Evolutionary conservation across 495 filamentous ascomycete genomes (phyloP).

Genomic region (Lophium mytilinum): DNA sequence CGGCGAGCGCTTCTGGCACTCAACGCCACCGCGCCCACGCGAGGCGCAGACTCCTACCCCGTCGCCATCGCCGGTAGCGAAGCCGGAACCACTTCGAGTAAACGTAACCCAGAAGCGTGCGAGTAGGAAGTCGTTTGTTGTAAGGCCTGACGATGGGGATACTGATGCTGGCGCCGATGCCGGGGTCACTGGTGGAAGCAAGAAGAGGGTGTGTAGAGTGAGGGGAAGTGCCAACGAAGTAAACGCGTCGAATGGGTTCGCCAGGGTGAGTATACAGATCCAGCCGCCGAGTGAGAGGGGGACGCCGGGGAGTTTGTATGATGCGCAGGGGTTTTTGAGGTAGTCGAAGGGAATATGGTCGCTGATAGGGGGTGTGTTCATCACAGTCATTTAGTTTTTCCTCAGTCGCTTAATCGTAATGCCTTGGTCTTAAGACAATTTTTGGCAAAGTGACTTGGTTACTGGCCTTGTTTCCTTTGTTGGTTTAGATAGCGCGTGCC

Average conservation of each 20-base stretch:
- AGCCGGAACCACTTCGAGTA: not conserved
- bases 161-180: not conserved
- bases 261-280: conserved; percentile 2
- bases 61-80: conserved; percentile 14
- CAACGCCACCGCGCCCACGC: conserved; percentile 7
- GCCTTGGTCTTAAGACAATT: too few species aligned
- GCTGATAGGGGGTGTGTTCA: not conserved
- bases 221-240: conserved; percentile 4
- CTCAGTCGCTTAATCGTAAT: too few species aligned
- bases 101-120: too few species aligned
- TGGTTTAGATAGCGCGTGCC: too few species aligned
- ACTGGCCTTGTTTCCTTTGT: too few species aligned
- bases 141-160: too few species aligned
- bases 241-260: conserved; percentile 7
- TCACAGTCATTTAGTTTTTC: too few species aligned
- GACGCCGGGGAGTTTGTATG: conserved; percentile 25
- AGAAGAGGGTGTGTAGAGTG: conserved; percentile 2
- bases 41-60: not conserved
- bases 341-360: not conserved
- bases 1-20: conserved; percentile 20
- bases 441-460: too few species aligned
- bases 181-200: not conserved
- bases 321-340: conserved; percentile 20
- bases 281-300: conserved; percentile 12
- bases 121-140: too few species aligned